These are phyloP conservation scores for Talaromyces islandicus DNA, from an alignment of 2,329 filamentous ascomycete genomes.

Conservation along the genomic window DNA sequence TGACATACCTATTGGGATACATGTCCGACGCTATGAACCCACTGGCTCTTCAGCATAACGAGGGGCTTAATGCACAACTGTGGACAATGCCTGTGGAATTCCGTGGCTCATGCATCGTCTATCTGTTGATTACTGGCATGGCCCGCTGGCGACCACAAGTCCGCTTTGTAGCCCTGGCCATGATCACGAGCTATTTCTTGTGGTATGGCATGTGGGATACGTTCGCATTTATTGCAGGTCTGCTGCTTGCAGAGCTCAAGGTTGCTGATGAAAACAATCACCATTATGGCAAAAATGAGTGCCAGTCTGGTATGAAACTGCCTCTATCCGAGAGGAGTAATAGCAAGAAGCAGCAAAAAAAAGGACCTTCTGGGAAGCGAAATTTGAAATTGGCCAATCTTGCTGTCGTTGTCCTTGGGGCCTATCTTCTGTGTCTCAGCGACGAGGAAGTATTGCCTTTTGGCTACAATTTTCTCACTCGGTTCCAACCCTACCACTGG, in stretches of 20 bases:
- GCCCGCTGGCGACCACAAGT: constrained; percentile 13
- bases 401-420: background rate
- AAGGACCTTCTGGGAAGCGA: no score
- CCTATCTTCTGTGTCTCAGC: constrained; percentile 17
- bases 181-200: constrained; percentile 13
- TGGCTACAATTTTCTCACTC: constrained; percentile 15
- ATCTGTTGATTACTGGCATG: constrained; percentile 14
- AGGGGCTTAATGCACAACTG: constrained; percentile 16
- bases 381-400: no score
- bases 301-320: no score
- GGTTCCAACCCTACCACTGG: constrained; percentile 13
- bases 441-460: constrained; percentile 16
- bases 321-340: no score
- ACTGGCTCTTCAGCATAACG: constrained; percentile 16
- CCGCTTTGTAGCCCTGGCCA: constrained; percentile 10
- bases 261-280: background rate
- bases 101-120: constrained; percentile 17
- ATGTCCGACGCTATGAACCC: constrained; percentile 18
- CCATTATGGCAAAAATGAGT: no score
- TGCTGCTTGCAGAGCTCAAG: constrained; percentile 16
- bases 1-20: constrained; percentile 15
- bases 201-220: constrained; percentile 20
- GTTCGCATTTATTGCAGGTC: constrained; percentile 17
- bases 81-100: constrained; percentile 22
- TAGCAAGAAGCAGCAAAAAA: no score